phyloP scores from a whole-genome alignment of 768 basidiomycete genomes.

The Pleurotus tuoliensis region DNA sequence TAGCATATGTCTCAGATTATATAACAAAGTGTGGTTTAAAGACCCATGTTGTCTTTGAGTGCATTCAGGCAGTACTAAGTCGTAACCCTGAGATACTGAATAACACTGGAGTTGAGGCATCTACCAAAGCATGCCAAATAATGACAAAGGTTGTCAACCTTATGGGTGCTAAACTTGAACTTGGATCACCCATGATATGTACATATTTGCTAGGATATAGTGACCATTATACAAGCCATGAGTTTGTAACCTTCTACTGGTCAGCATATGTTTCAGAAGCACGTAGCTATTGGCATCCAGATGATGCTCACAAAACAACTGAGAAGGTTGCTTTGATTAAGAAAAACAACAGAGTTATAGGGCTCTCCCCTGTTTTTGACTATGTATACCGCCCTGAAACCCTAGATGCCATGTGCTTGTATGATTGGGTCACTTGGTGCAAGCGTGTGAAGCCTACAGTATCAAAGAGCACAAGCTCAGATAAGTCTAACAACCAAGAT shows the following conservation, averaged over 20 bases:
- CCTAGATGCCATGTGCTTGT: not conserved
- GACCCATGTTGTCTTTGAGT: not conserved
- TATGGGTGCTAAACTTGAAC: constrained; percentile 23
- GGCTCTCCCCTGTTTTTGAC: not conserved
- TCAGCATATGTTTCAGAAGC: constrained; percentile 14
- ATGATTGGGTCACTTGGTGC: not conserved
- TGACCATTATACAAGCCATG: constrained; percentile 27
- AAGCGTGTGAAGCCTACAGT: not conserved
- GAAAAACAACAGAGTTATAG: not conserved
- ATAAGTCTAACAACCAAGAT: not conserved
- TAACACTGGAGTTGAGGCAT: constrained; percentile 12
- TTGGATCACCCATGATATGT: not conserved
- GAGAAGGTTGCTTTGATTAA: not conserved
- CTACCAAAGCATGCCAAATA: constrained; percentile 13
- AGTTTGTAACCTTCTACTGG: constrained; percentile 18
- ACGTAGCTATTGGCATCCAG: not conserved
- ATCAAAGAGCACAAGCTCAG: not conserved
- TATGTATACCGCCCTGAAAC: not conserved
- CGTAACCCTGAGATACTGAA: constrained; percentile 33
- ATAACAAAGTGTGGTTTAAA: constrained; percentile 10
- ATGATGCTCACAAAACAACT: not conserved
- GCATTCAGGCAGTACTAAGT: constrained; percentile 9
- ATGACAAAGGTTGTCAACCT: constrained; percentile 18
- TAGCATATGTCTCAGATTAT: constrained; percentile 31
- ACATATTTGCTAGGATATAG: constrained; percentile 21